Evolutionary conservation across 495 filamentous ascomycete species (phyloP).

Genomic region (Hyaloscypha hepaticicola): DNA sequence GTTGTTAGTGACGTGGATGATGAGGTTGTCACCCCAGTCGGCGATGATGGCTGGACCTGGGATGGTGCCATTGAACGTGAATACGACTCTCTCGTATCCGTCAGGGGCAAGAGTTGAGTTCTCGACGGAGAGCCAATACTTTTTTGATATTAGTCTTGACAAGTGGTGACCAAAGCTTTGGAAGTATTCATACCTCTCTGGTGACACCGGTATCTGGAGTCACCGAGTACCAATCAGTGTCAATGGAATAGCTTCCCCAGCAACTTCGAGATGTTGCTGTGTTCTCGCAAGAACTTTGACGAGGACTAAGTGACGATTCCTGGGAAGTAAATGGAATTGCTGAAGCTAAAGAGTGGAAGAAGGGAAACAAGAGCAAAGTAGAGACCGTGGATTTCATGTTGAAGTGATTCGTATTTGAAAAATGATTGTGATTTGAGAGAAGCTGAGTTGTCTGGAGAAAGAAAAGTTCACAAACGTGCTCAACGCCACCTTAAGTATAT

Average conservation of each 20-base stretch:
- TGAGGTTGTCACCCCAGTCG: conserved; percentile 40
- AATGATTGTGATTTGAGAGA: conserved; percentile 9
- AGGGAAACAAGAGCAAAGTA: conserved; percentile 10
- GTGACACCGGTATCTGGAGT: conserved; percentile 49
- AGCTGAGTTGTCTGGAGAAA: conserved; percentile 6
- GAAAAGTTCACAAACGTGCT: not conserved
- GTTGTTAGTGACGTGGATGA: conserved; percentile 55
- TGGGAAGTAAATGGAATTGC: conserved; percentile 22
- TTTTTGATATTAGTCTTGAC: not conserved
- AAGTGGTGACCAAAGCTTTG: not conserved
- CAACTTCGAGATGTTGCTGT: conserved; percentile 38
- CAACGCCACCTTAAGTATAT: not conserved
- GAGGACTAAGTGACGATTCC: conserved; percentile 9
- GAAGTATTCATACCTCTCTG: conserved; percentile 33
- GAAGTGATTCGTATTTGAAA: conserved; percentile 2
- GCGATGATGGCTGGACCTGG: conserved; percentile 43
- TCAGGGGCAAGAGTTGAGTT: conserved; percentile 49
- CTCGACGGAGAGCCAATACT: conserved; percentile 44
- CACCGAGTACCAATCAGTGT: conserved; percentile 51
- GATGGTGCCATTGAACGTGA: conserved; percentile 46
- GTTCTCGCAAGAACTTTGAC: conserved; percentile 35
- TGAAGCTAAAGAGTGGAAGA: conserved; percentile 11
- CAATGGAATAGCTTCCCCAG: conserved; percentile 50
- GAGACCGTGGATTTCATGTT: conserved; percentile 19
- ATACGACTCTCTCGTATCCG: conserved; percentile 41